phyloP scores from a whole-genome alignment of 2,329 filamentous ascomycete genomes.

The Monilinia fructigena region DNA sequence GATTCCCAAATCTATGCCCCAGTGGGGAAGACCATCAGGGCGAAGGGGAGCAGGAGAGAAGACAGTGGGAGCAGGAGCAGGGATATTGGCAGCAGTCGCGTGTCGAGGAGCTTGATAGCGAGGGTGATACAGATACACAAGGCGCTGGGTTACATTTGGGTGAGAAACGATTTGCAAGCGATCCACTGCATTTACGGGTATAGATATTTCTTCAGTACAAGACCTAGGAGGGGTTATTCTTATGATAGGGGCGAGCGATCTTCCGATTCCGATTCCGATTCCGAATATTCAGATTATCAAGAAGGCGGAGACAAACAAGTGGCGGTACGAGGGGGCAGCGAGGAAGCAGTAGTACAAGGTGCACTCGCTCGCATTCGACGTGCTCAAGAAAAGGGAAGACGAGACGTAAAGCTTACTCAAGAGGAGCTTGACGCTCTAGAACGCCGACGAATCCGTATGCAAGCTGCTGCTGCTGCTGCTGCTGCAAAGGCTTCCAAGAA shows the following conservation, averaged over 20 bases:
- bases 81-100: conserved; percentile 50
- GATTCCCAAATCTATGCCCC: conserved; percentile 92
- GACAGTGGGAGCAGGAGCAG: conserved; percentile 50
- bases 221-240: conserved; percentile 35
- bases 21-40: conserved; percentile 99
- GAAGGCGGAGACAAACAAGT: conserved; percentile 53
- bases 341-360: conserved; percentile 73
- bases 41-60: conserved; percentile 65
- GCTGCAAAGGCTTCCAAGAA: conserved; percentile 32
- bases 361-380: conserved; percentile 78
- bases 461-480: conserved; percentile 34
- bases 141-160: conserved; percentile 52
- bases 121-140: conserved; percentile 52
- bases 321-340: conserved; percentile 58
- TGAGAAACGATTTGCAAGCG: conserved; percentile 55
- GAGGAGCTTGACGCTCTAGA: conserved; percentile 81
- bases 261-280: conserved; percentile 27
- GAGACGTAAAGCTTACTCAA: conserved; percentile 75
- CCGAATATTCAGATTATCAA: conserved; percentile 50
- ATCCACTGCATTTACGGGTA: conserved; percentile 60
- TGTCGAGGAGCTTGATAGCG: conserved; percentile 66
- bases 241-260: conserved; percentile 48
- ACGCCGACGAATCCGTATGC: conserved; percentile 59
- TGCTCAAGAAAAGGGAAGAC: conserved; percentile 72
- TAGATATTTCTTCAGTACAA: conserved; percentile 50